Evolutionary conservation across 148 eudicot genomes (phyloP), one percentile per base, ranked within the genome.

Genomic region (Camellia granthamiana): DNA sequence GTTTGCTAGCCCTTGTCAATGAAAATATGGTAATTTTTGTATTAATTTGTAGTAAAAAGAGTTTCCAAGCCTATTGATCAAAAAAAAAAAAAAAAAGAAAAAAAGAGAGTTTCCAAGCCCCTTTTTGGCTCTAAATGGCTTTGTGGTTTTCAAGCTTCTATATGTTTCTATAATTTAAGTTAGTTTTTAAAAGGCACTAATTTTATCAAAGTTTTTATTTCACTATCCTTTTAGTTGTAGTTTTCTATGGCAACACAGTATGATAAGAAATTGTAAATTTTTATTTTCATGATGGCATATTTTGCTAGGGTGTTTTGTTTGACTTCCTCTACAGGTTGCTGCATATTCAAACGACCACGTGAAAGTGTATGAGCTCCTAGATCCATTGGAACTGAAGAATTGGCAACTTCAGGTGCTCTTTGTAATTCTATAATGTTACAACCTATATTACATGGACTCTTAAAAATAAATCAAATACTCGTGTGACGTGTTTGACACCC

Each of bases 401-500:
- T 96, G 99, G 99, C 97, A 96, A 74, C 94, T 96, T 86, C 99
- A 96, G 99, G 99, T 95, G 78, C 77, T 43, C 62, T 15, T 76
- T n/a, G 30, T 74, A 21, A 7, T 44, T 66, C 47, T 43, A 10
- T 73, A 18, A 1, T 12, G 43, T n/a, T 3, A 6, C 3, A 44
- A 30, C 76, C 52, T 72, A 19, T 9, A 38, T 18, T 49, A 43
- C 42, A 42, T 16, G 18, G 7, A 30, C 38, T 30, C 38, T 30
- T 30, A 30, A 30, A 30, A 30, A 30, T 30, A 30, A 30, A 30
- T 30, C 38, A 30, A 30, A 1, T 30, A 30, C 38, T 30, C 38
- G 38, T 30, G 38, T 30, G 38, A 30, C 38, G 38, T 30, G 38
- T 30, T 30, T 30, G 38, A 30, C 38, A 30, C 38, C 38, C 38